These are phyloP conservation scores for Phoenix roebelenii DNA, from an alignment of 176 grass and related monocot genomes.

Conservation along the genomic window DNA sequence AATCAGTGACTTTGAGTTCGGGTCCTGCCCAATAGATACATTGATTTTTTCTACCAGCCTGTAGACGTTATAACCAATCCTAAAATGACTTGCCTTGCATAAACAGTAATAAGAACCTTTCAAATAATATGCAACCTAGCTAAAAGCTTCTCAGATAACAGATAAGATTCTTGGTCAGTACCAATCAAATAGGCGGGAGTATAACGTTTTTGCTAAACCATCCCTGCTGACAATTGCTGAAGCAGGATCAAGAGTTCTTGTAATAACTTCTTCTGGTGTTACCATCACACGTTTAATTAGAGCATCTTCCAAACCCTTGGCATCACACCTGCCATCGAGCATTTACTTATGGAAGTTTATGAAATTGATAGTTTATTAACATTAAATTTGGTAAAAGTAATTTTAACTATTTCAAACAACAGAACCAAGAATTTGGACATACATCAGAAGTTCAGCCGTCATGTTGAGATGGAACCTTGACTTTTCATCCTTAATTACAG, in stretches of 20 bases:
- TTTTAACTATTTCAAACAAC: background rate
- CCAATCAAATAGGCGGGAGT: conserved; percentile 93
- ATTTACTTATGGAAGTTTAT: conserved; percentile 12
- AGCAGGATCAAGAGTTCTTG: conserved; percentile 73
- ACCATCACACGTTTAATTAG: conserved; percentile 77
- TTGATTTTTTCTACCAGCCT: conserved; percentile 97
- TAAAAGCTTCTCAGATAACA: background rate
- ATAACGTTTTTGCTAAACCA: conserved; percentile 82
- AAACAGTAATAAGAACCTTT: no score
- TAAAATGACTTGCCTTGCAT: no score
- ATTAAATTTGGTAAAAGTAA: no score
- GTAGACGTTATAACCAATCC: conserved; percentile 4
- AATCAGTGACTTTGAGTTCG: conserved; percentile 67
- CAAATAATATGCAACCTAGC: no score
- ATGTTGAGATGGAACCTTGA: conserved; percentile 83
- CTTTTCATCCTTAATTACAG: conserved; percentile 85
- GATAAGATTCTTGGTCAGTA: conserved; percentile 23
- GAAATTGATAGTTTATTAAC: no score
- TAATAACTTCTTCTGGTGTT: conserved; percentile 91
- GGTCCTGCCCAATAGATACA: conserved; percentile 85
- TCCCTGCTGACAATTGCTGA: conserved; percentile 84
- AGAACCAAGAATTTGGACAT: conserved; percentile 25
- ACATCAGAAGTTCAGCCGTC: conserved; percentile 85
- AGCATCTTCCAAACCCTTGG: conserved; percentile 67
- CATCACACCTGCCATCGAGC: conserved; percentile 53